phyloP scores from a whole-genome alignment of 1,284 basidiomycete species.

The Ustilago nuda region DNA sequence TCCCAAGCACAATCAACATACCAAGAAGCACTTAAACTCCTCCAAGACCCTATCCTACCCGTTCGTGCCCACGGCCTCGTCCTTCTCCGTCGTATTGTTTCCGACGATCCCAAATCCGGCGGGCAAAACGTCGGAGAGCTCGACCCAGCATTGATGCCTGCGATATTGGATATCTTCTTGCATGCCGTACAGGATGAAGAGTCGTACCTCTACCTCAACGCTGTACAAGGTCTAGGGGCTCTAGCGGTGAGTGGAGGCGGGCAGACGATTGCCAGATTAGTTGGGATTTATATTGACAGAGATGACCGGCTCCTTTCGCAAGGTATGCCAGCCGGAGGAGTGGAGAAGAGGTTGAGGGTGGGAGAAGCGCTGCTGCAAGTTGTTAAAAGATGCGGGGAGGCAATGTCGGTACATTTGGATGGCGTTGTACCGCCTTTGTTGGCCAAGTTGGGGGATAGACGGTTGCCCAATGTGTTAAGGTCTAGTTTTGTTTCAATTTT shows the following conservation, averaged over 20 bases:
- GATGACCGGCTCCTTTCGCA: slow-evolving; percentile 37
- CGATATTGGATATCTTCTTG: slow-evolving; percentile 87
- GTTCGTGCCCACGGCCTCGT: slow-evolving; percentile 86
- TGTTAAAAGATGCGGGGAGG: slow-evolving; percentile 79
- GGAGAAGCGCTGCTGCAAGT: slow-evolving; percentile 88
- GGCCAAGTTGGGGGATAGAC: slow-evolving; percentile 49
- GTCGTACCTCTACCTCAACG: slow-evolving; percentile 93
- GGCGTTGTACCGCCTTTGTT: slow-evolving; percentile 56
- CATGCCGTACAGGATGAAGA: slow-evolving; percentile 90
- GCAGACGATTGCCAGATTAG: slow-evolving; percentile 42
- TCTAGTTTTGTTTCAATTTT: slow-evolving; percentile 63
- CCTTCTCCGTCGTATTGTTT: slow-evolving; percentile 60
- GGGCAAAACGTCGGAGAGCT: slow-evolving; percentile 30
- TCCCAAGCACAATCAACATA: slow-evolving; percentile 72
- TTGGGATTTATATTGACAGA: slow-evolving; percentile 56
- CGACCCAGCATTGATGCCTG: slow-evolving; percentile 75
- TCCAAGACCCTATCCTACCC: slow-evolving; percentile 93
- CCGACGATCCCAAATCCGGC: slow-evolving; percentile 32
- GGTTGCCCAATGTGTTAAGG: slow-evolving; percentile 57
- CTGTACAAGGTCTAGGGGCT: slow-evolving; percentile 85
- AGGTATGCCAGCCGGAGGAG: slow-evolving; percentile 72
- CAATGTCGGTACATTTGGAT: slow-evolving; percentile 73
- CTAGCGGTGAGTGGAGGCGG: slow-evolving; percentile 49
- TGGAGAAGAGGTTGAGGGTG: slow-evolving; percentile 82
- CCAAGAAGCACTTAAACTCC: slow-evolving; percentile 84